Evolutionary conservation across 768 basidiomycete genomes (phyloP), one percentile per base, ranked within the genome.

Genomic region (Termitomyces sp.): DNA sequence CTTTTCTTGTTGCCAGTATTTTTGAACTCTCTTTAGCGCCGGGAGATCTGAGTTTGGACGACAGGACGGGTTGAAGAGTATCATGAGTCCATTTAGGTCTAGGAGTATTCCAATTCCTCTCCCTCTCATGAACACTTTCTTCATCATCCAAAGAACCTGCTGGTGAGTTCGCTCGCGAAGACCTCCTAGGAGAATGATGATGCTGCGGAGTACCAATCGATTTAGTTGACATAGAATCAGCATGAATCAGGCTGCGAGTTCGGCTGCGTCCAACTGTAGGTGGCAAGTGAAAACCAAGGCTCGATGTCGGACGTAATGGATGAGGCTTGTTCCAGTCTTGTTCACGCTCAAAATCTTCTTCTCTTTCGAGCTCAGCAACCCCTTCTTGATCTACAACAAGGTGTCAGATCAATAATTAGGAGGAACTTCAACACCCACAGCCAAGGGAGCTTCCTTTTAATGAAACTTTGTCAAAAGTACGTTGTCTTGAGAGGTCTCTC

Each of bases 81-180:
- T 61, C 66, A 32, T 61, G 59, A 19, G 69, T 64, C 84, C 84
- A 85, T 49, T 72, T 76, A 7, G 82, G 84, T 37, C 74, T 78
- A n/a, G 81, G 82, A 8, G 84, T 78, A 65, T 85, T 83, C 86
- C 85, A 87, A 61, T 87, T 87, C 46, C 82, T 74, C 67, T 87
- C 85, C 46, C 84, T 76, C 60, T 79, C 77, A 45, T 68, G 66
- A 9, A 62, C 49, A 28, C 61, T 46, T 38, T 70, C 65, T 14
- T 55, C 60, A 5, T 69, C 64, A 17, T 60, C 60, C 34, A 69
- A 53, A 21, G 75, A 78, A 19, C 65, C 60, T 14, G 66, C 62
- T 30, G 80, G 77, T 21, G 82, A 84, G 54, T 70, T 71, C 5
- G 74, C 66, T 42, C 72, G 66, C 35, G 73, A 71, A 44, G 75